A percentile compares a stretch with the other conserved stretches of the same genome.
These are phyloP conservation scores for Aureobasidium sp. DNA, from an alignment of 2,329 filamentous ascomycete genomes.

Conservation along the genomic window DNA sequence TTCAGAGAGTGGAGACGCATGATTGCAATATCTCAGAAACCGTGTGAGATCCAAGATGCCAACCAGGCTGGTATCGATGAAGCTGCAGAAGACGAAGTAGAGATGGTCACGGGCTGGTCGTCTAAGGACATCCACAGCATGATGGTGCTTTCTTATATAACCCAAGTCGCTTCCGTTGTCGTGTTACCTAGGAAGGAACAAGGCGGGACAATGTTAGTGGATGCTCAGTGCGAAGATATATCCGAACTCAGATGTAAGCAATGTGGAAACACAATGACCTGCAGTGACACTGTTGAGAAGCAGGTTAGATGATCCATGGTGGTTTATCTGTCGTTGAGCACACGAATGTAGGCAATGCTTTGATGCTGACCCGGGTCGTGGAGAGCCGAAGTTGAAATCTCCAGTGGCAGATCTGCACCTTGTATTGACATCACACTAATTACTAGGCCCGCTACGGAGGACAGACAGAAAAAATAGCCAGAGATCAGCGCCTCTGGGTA, in stretches of 20 bases:
- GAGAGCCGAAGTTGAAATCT: conserved; percentile 6
- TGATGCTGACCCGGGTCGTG: conserved; percentile 3
- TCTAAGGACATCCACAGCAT: not conserved
- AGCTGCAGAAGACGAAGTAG: not conserved
- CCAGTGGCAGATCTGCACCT: not conserved
- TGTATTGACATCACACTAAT: not conserved
- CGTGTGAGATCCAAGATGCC: conserved; percentile 20
- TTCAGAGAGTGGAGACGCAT: conserved; percentile 31
- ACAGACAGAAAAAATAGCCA: not conserved
- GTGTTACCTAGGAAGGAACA: not conserved
- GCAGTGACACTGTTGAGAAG: conserved; percentile 2
- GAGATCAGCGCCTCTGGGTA: not conserved
- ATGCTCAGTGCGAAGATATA: not conserved
- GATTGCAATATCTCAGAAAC: conserved; percentile 9
- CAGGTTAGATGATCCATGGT: not conserved
- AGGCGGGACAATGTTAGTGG: not conserved
- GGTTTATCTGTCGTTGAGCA: not conserved
- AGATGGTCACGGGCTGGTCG: not conserved
- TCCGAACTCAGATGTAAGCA: not conserved
- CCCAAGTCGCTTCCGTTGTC: not conserved
- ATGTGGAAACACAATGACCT: conserved; percentile 1
- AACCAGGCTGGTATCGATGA: conserved; percentile 18
- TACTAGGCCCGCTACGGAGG: not conserved
- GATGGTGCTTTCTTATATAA: not conserved
- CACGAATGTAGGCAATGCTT: not conserved